Evolutionary conservation across 2,329 filamentous ascomycete species (phyloP).

Genomic region (Ophiostoma angusticollis): DNA sequence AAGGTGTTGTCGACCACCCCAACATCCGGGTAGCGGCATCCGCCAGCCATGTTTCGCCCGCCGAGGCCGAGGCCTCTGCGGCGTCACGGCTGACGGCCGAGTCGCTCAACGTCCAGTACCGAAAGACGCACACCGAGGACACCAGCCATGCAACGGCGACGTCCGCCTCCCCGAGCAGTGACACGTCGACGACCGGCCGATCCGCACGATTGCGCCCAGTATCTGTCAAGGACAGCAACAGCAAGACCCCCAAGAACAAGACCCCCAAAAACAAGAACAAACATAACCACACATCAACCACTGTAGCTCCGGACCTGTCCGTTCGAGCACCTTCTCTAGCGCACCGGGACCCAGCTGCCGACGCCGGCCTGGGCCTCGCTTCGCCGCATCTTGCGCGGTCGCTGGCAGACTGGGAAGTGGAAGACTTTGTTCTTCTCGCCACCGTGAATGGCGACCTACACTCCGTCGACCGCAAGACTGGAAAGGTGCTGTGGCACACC

Average conservation of each 20-base stretch:
- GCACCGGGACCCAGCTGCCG: conserved; percentile 48
- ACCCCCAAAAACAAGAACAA: conserved; percentile 23
- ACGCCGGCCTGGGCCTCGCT: conserved; percentile 49
- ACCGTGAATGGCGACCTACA: conserved; percentile 97
- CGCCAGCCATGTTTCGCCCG: conserved; percentile 15
- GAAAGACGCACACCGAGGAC: conserved; percentile 7
- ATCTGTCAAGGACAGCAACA: conserved; percentile 11
- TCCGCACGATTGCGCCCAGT: conserved; percentile 20
- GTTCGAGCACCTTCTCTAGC: conserved; percentile 83
- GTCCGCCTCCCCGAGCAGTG: not conserved
- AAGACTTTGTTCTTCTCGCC: conserved; percentile 99
- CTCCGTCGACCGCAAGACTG: conserved; percentile 78
- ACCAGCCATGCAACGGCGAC: not conserved
- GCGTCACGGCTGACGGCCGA: conserved; percentile 16
- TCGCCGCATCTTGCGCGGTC: conserved; percentile 90
- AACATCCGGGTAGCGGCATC: conserved; percentile 5
- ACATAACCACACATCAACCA: conserved; percentile 31
- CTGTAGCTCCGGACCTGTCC: conserved; percentile 90
- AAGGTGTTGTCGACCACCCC: conserved; percentile 10
- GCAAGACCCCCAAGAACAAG: conserved; percentile 21
- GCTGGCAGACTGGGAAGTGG: conserved; percentile 98
- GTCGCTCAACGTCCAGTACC: conserved; percentile 18
- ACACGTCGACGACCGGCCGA: conserved; percentile 18
- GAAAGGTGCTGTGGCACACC: conserved; percentile 73
- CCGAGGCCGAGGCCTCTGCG: conserved; percentile 16